A percentile compares a stretch with the other conserved stretches of the same genome.
phyloP scores from a whole-genome alignment of 2,329 filamentous ascomycete genomes.

The Dichotomopilus funicola region DNA sequence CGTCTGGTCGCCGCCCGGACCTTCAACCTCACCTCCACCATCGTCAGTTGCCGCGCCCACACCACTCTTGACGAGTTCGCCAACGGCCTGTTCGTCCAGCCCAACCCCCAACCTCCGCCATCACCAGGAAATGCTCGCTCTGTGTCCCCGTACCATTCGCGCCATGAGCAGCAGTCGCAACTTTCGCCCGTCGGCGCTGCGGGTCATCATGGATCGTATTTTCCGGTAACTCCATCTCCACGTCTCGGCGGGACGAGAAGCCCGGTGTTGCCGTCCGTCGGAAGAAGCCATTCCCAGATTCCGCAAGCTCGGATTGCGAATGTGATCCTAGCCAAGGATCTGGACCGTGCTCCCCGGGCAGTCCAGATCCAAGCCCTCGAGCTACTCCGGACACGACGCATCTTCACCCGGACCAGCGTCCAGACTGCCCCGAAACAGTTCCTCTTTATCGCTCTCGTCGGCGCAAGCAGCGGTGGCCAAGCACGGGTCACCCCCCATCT shows the following conservation, averaged over 20 bases:
- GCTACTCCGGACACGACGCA: constrained; percentile 71
- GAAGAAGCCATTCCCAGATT: constrained; percentile 8
- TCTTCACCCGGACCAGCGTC: constrained; percentile 68
- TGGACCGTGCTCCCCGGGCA: constrained; percentile 64
- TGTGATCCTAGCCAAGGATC: constrained; percentile 72
- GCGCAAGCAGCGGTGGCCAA: constrained; percentile 21
- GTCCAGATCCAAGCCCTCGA: constrained; percentile 77
- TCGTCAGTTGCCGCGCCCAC: constrained; percentile 64
- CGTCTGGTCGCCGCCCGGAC: constrained; percentile 60
- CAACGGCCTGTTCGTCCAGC: constrained; percentile 54
- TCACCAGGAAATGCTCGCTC: constrained; percentile 24
- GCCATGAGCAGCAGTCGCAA: constrained; percentile 14
- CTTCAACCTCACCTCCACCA: constrained; percentile 64
- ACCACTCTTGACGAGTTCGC: constrained; percentile 80
- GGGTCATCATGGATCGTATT: constrained; percentile 22
- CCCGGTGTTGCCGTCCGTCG: constrained; percentile 9
- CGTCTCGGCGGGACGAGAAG: constrained; percentile 12
- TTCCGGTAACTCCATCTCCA: constrained; percentile 16
- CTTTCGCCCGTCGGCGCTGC: constrained; percentile 10
- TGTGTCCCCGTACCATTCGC: constrained; percentile 22
- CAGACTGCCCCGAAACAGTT: constrained; percentile 72
- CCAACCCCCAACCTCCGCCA: constrained; percentile 35
- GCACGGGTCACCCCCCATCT: constrained; percentile 50
- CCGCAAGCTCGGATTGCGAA: constrained; percentile 59
- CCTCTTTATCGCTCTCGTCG: constrained; percentile 68